Percentiles rank a stretch among this genome's conserved stretches.
Conservation (phyloP, 257 asterid genomes). For the Salvia rosmarinus region DNA sequence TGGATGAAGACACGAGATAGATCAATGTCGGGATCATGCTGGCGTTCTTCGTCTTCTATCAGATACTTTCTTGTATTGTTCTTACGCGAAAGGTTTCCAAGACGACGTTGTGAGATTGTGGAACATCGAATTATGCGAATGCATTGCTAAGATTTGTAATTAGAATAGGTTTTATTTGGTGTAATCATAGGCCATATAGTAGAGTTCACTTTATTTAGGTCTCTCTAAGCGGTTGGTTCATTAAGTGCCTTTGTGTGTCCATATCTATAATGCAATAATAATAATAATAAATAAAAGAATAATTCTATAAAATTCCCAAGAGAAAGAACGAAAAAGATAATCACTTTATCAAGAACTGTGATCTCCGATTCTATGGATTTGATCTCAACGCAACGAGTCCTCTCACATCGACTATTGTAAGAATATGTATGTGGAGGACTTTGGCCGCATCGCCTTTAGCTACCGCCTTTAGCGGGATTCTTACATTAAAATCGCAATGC, state of each 20-base stretch:
- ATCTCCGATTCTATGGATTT: conserved; percentile 45
- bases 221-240: too few species aligned
- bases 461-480: conserved; percentile 53
- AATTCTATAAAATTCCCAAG: too few species aligned
- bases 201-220: too few species aligned
- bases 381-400: conserved; percentile 45
- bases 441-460: conserved; percentile 54
- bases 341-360: too few species aligned
- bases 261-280: too few species aligned
- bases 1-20: conserved; percentile 68
- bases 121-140: background rate
- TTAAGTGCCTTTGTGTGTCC: too few species aligned
- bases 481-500: conserved; percentile 51
- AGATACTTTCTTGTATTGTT: conserved; percentile 70
- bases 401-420: conserved; percentile 49
- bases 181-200: too few species aligned
- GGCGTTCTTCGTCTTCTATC: conserved; percentile 64
- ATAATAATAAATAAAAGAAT: too few species aligned
- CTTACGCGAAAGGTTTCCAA: conserved; percentile 70
- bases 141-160: too few species aligned
- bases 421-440: conserved; percentile 40
- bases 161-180: too few species aligned
- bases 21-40: conserved; percentile 77
- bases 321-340: too few species aligned
- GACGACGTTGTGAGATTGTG: conserved; percentile 50